These are phyloP conservation scores for Diaporthe helianthi DNA, from an alignment of 2,329 filamentous ascomycete genomes.

Conservation along the genomic window DNA sequence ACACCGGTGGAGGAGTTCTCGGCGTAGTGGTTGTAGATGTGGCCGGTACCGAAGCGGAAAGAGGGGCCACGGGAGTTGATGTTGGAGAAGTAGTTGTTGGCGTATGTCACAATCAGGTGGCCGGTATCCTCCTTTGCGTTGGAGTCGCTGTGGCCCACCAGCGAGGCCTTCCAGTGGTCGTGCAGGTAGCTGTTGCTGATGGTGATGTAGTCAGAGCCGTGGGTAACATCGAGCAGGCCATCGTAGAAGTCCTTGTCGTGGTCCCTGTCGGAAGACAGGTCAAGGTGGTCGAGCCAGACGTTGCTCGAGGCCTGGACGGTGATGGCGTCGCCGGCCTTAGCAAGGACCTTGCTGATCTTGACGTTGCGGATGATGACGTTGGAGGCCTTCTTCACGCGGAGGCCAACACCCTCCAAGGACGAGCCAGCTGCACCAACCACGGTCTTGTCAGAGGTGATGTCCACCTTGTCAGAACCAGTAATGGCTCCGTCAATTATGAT, in stretches of 20 bases:
- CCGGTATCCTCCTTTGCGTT: conserved; percentile 66
- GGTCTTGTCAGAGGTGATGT: conserved; percentile 57
- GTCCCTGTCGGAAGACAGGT: conserved; percentile 65
- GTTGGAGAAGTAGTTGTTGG: conserved; percentile 69
- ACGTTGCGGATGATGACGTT: conserved; percentile 72
- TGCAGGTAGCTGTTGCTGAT: conserved; percentile 51
- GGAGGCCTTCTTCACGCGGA: conserved; percentile 57
- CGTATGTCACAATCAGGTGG: conserved; percentile 68
- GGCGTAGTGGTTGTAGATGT: conserved; percentile 57
- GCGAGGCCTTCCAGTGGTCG: conserved; percentile 66
- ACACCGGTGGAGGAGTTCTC: conserved; percentile 52
- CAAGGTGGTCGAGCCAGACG: conserved; percentile 73
- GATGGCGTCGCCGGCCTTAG: conserved; percentile 65
- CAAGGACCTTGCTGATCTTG: conserved; percentile 62
- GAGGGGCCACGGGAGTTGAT: conserved; percentile 69
- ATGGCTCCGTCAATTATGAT: conserved; percentile 56
- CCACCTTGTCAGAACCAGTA: conserved; percentile 49
- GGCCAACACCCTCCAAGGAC: conserved; percentile 53
- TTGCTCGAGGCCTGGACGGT: conserved; percentile 64
- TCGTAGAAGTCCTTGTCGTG: conserved; percentile 75
- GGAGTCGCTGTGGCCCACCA: conserved; percentile 66
- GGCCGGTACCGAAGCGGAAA: conserved; percentile 71
- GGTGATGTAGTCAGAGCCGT: conserved; percentile 68
- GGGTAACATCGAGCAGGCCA: conserved; percentile 69
- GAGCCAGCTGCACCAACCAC: conserved; percentile 53